A percentile compares a stretch with the other conserved stretches of the same genome.
These are phyloP conservation scores for thale cress (Arabidopsis thaliana) DNA, from an alignment of 345 rosid species.

Conservation along the genomic window TAIR10.1 NC_003076.8:4629001-4629500, in stretches of 20 bases:
- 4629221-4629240: no score
- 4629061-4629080: slow-evolving; percentile 40
- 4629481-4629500: slow-evolving; percentile 36
- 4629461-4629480: slow-evolving; percentile 14
- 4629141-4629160: neutral
- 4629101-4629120: neutral
- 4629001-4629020: slow-evolving; percentile 4
- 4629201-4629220: neutral
- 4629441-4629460: neutral
- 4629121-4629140: slow-evolving; percentile 3
- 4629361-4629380: neutral
- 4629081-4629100: slow-evolving; percentile 43
- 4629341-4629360: neutral
- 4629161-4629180: neutral
- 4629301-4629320: neutral
- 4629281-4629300: neutral
- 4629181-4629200: neutral
- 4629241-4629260: no score
- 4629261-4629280: no score
- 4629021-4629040: slow-evolving; percentile 27
- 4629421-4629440: neutral
- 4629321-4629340: neutral
- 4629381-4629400: neutral
- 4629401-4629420: neutral
- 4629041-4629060: slow-evolving; percentile 47